phyloP scores from a whole-genome alignment of 2,329 filamentous ascomycete genomes.

The Arthroderma uncinatum region DNA sequence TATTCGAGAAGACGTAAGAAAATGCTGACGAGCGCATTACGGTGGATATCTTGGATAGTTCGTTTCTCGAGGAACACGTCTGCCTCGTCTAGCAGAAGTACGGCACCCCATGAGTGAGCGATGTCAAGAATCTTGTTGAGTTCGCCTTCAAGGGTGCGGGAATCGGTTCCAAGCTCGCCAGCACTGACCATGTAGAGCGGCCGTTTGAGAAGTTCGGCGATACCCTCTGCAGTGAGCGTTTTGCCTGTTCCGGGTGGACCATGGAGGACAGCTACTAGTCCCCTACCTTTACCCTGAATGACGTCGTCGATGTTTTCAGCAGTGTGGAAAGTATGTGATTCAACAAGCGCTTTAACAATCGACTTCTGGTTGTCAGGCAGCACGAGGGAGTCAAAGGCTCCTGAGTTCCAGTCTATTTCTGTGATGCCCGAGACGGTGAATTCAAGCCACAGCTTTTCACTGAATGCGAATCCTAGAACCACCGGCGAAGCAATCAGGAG shows the following conservation, averaged over 20 bases:
- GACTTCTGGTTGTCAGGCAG: constrained; percentile 53
- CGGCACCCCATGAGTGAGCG: constrained; percentile 74
- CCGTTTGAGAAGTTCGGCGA: constrained; percentile 69
- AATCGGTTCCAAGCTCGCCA: constrained; percentile 71
- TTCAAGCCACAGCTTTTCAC: constrained; percentile 82
- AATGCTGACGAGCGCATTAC: constrained; percentile 75
- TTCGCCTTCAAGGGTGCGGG: constrained; percentile 60
- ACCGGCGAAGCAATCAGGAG: constrained; percentile 74
- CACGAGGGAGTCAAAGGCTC: constrained; percentile 72
- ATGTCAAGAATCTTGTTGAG: constrained; percentile 77
- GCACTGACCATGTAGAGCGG: constrained; percentile 76
- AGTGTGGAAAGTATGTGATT: constrained; percentile 71
- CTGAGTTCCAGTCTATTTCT: constrained; percentile 74
- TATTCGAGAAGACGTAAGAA: constrained; percentile 82
- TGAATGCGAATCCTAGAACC: constrained; percentile 76
- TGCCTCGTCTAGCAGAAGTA: constrained; percentile 74
- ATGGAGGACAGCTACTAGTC: constrained; percentile 70
- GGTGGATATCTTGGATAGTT: constrained; percentile 69
- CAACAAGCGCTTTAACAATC: constrained; percentile 69
- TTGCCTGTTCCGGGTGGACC: constrained; percentile 82
- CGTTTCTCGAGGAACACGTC: constrained; percentile 77
- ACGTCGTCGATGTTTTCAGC: constrained; percentile 74
- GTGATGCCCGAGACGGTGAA: constrained; percentile 68
- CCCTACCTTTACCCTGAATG: constrained; percentile 74
- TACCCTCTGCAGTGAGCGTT: constrained; percentile 76